Conservation (phyloP, 441 rosid species). For the Metrosideros polymorpha region DNA sequence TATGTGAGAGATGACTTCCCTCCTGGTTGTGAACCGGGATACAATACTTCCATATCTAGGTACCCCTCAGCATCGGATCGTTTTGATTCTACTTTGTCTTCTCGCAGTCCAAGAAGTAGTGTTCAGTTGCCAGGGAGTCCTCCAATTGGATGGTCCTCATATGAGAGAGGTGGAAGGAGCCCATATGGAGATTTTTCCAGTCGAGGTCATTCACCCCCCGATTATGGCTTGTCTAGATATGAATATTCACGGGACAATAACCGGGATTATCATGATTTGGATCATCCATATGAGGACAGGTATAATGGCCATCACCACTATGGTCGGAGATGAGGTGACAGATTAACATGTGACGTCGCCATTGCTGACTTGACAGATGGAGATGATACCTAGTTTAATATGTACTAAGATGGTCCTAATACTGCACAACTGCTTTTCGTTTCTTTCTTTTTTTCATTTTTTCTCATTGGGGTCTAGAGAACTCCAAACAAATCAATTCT, state of each 20-base stretch:
- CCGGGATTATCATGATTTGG: slow-evolving; percentile 6
- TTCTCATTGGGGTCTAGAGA: background rate
- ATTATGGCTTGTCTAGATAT: slow-evolving; percentile 10
- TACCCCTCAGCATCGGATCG: slow-evolving; percentile 49
- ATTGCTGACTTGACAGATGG: background rate
- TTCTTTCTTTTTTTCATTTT: background rate
- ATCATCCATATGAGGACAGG: slow-evolving; percentile 4
- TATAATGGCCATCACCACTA: slow-evolving; percentile 12
- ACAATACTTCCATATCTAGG: slow-evolving; percentile 30
- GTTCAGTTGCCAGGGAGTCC: slow-evolving; percentile 14
- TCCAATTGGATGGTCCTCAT: slow-evolving; percentile 21
- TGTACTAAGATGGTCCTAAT: background rate
- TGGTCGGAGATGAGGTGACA: slow-evolving; percentile 21
- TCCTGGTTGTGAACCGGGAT: slow-evolving; percentile 33
- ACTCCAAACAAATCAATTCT: background rate
- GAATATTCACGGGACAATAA: slow-evolving; percentile 16
- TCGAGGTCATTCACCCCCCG: slow-evolving; percentile 18
- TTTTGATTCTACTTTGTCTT: slow-evolving; percentile 16
- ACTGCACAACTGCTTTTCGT: background rate
- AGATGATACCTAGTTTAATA: background rate
- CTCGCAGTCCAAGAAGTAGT: slow-evolving; percentile 9
- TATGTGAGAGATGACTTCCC: slow-evolving; percentile 34
- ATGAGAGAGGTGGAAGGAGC: slow-evolving; percentile 35
- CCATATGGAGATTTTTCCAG: slow-evolving; percentile 21
- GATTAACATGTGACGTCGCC: background rate